Base-by-base conservation (phyloP, 345 rosid species). In the Hevea brasiliensis region DNA sequence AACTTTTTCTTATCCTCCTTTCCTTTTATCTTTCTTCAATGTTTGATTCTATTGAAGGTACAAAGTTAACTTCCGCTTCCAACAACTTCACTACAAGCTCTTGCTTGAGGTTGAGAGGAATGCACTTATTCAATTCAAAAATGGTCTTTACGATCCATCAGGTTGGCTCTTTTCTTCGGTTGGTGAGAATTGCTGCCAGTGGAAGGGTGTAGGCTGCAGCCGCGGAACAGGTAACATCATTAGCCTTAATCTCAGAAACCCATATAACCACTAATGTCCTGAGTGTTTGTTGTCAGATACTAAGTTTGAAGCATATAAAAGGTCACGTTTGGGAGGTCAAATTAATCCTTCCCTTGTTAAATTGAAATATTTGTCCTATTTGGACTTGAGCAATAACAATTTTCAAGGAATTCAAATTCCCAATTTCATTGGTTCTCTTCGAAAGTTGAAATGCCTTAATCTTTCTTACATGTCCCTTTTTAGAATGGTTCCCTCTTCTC, bases 321-420 rank as follows among this genome's bases (percentile, higher is more conserved):
- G 2, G 21, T 44, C 65, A 10, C 42, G 58, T 24, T 56, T 80
- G 40, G 20, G 65, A 8, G 81, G 83, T 61, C 21, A 70, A 42
- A 61, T 82, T 27, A 68, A 54, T 58, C 54, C 76, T 60, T 82
- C 83, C 42, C 23, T 82, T 57, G 71, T 62, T 62, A 60, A 71
- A 0, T 70, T 82, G 54, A 63, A 70, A 27, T 17, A 70, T 13
- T 57, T 76, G 45, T 61, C 48, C 2, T 76, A 73, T 65, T 70
- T 82, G 57, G 85, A 82, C 51, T 42, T 79, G 57, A 82, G 85
- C n/a, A 15, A 17, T 1, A 79, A 82, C 51, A 54, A 70, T 45
- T 79, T 82, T 24, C 57, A 41, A 66, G 78, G 78, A n/a, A 40
- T 35, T 7, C 42, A 59, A n/a, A 65, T 79, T 27, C 81, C 85